Conservation (phyloP, 169 alveolate species). For the Cytauxzoon felis region DNA sequence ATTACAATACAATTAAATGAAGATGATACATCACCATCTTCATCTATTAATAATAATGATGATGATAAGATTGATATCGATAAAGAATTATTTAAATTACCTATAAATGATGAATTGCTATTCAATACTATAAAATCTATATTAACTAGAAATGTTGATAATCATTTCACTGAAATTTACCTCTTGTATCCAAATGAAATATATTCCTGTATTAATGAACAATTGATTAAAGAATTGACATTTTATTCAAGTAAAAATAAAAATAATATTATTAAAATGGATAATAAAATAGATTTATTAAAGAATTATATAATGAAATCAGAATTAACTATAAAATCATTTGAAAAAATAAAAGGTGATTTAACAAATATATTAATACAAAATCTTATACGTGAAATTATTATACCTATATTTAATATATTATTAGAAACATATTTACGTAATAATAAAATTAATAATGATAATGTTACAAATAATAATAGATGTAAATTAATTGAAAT, state of each 20-base stretch:
- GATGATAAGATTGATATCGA: slow-evolving; percentile 1
- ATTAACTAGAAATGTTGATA: too few species aligned
- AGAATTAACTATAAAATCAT: not conserved
- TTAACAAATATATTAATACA: not conserved
- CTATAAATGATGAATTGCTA: not conserved
- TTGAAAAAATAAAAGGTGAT: not conserved
- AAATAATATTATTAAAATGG: not conserved
- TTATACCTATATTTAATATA: slow-evolving; percentile 13
- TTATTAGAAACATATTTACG: slow-evolving; percentile 26
- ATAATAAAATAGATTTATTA: not conserved
- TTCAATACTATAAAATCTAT: not conserved
- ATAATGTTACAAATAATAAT: slow-evolving; percentile 15
- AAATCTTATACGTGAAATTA: slow-evolving; percentile 4
- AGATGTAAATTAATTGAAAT: slow-evolving; percentile 31
- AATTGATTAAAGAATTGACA: not conserved
- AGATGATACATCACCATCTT: too few species aligned
- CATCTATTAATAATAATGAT: not conserved
- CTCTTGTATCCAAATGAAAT: not conserved
- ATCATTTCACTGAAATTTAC: slow-evolving; percentile 5
- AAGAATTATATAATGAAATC: not conserved
- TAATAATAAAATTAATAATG: slow-evolving; percentile 6
- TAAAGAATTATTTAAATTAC: not conserved
- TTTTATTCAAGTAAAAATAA: not conserved
- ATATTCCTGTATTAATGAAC: not conserved
- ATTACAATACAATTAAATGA: too few species aligned